A percentile compares a stretch with the other conserved stretches of the same genome.
phyloP scores from a whole-genome alignment of 2,329 filamentous ascomycete genomes.

The Colletotrichum sp. region DNA sequence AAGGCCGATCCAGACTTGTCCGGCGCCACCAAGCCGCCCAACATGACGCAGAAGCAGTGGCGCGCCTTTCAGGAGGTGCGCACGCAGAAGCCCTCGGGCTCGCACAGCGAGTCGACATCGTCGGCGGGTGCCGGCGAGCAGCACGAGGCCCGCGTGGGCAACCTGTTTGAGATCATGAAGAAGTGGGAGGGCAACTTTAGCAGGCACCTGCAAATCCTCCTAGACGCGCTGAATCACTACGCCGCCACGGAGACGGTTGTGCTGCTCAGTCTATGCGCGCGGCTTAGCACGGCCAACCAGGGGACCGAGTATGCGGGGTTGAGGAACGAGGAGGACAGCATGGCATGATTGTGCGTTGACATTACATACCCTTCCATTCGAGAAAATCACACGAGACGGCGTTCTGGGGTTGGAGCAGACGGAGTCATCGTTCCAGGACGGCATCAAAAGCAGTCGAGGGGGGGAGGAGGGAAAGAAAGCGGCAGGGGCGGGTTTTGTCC shows the following conservation, averaged over 20 bases:
- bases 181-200: conserved; percentile 96
- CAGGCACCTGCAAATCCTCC: conserved; percentile 87
- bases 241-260: conserved; percentile 97
- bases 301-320: conserved; percentile 70
- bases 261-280: conserved; percentile 83
- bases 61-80: conserved; percentile 57
- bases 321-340: conserved; percentile 60
- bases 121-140: conserved; percentile 39
- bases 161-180: conserved; percentile 84
- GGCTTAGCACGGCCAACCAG: conserved; percentile 82
- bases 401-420: not conserved
- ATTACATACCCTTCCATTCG: not conserved
- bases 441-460: not conserved
- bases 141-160: conserved; percentile 63
- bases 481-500: not conserved
- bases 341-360: not conserved
- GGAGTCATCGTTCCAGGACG: not conserved
- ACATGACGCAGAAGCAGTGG: conserved; percentile 68
- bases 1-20: conserved; percentile 82
- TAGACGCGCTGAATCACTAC: conserved; percentile 96
- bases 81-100: conserved; percentile 42
- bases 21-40: conserved; percentile 58
- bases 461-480: too few species aligned
- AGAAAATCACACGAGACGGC: not conserved
- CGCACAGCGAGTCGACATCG: conserved; percentile 35